These are phyloP conservation scores for Alternaria consortialis DNA, from an alignment of 2,329 filamentous ascomycete species.

Conservation along the genomic window DNA sequence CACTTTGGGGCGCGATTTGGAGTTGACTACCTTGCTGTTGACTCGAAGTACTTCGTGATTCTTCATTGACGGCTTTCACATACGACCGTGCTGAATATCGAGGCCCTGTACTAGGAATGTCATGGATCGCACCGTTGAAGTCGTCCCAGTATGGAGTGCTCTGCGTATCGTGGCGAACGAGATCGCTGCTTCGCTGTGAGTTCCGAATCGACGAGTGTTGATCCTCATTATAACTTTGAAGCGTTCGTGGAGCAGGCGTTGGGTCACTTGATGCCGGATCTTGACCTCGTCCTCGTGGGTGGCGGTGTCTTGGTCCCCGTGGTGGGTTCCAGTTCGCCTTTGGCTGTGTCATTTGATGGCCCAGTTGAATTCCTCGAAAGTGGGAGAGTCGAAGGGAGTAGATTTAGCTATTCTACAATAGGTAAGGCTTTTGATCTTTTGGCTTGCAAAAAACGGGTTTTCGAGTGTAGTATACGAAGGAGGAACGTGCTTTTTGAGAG, in stretches of 20 bases:
- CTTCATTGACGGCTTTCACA: background rate
- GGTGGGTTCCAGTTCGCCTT: background rate
- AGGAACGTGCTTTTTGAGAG: background rate
- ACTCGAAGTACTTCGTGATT: background rate
- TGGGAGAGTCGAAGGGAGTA: background rate
- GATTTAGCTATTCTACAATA: background rate
- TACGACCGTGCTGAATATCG: background rate
- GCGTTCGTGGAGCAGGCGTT: background rate
- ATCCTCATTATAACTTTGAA: background rate
- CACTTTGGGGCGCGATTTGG: background rate
- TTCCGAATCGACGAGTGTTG: background rate
- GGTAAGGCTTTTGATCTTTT: background rate
- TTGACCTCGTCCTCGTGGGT: background rate
- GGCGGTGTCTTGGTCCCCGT: too few species aligned
- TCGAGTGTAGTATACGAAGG: background rate
- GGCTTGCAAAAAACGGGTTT: background rate
- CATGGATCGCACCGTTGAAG: constrained; percentile 4
- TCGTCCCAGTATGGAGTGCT: constrained; percentile 7
- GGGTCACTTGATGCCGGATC: background rate
- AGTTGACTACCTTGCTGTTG: background rate
- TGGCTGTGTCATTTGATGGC: background rate
- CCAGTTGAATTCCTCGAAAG: background rate
- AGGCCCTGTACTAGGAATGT: background rate
- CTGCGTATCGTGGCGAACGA: background rate
- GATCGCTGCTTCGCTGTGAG: background rate